Base-by-base conservation (phyloP, 2,329 filamentous ascomycete genomes). In the Xylaria sp. region DNA sequence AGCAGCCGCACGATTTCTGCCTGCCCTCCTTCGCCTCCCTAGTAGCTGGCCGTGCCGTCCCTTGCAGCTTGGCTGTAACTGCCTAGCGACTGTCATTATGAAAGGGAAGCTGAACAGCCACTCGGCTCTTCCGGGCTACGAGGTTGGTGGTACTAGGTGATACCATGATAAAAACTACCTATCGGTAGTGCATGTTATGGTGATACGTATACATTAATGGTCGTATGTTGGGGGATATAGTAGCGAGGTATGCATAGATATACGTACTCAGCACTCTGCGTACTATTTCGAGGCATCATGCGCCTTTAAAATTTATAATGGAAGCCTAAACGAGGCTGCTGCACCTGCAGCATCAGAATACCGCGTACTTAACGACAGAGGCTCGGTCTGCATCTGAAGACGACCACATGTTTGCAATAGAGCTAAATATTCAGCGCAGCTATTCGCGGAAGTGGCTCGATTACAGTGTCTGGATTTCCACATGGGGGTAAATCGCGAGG, bases 391-490 rank as follows among this genome's bases (percentile, higher is more conserved):
- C 50, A 56, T 68, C 56, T 37, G 12, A 57, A 63, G 54, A 59
- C 28, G 18, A 67, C 65, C 37, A 41, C 37, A 50, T 20, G 48
- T 58, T 59, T n/a, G 31, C 31, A 67, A 50, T n/a, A 50, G 23
- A 50, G 23, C n/a, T 9, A 52, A 34, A 6, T 34, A 25, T 23
- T 1, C 51, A 55, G 28, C 28, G 51, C 57, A 59, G 48, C 7
- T 37, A 25, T n/a, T n/a, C 44, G 46, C 44, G 23, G 59, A n/a
- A 63, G 37, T 69, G 63, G 67, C 59, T 59, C 52, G 55, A 69
- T 67, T 15, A 50, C 50, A 37, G 55, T 56, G 67, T 46, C 54
- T 57, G 52, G 48, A 57, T 55, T 54, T 28, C 44, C 37, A 57
- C 52, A 63, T 50, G 55, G 61, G 65, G 64, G 52, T 65, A 52